Percentiles rank a stretch among this genome's conserved stretches.
Conservation (phyloP, 441 rosid species). For the Arabidopsis hybrid region DNA sequence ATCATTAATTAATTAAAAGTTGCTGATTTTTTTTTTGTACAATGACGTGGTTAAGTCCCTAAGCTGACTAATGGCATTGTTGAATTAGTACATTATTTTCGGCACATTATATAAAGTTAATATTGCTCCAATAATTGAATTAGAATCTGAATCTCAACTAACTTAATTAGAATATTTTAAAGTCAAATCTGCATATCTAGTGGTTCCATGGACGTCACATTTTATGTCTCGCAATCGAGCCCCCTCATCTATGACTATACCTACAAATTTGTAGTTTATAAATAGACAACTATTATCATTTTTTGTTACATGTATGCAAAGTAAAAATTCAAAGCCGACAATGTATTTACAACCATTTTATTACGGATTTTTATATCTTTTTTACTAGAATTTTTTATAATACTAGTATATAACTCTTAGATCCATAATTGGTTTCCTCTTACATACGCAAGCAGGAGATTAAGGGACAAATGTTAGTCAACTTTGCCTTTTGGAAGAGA, state of each 20-base stretch:
- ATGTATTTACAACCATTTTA: neutral
- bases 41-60: slow-evolving; percentile 20
- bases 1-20: slow-evolving; percentile 1
- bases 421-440: slow-evolving; percentile 35
- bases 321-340: slow-evolving; percentile 22
- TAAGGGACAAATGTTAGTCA: slow-evolving; percentile 41
- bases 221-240: slow-evolving; percentile 23
- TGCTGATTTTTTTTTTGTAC: neutral
- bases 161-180: slow-evolving; percentile 18
- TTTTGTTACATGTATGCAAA: neutral
- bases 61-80: slow-evolving; percentile 30
- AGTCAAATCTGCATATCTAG: slow-evolving; percentile 33
- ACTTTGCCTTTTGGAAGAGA: slow-evolving; percentile 46
- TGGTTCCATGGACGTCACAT: slow-evolving; percentile 29
- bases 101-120: slow-evolving; percentile 9
- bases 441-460: slow-evolving; percentile 40
- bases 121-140: slow-evolving; percentile 21
- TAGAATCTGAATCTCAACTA: slow-evolving; percentile 45
- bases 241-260: slow-evolving; percentile 28
- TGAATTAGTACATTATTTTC: slow-evolving; percentile 23
- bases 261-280: slow-evolving; percentile 3
- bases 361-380: neutral
- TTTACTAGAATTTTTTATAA: neutral
- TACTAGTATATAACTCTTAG: neutral
- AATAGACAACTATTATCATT: neutral